A percentile compares a stretch with the other conserved stretches of the same genome.
Evolutionary conservation across 2,329 filamentous ascomycete species (phyloP).

Genomic region (Penicillium aurantiogriseum): DNA sequence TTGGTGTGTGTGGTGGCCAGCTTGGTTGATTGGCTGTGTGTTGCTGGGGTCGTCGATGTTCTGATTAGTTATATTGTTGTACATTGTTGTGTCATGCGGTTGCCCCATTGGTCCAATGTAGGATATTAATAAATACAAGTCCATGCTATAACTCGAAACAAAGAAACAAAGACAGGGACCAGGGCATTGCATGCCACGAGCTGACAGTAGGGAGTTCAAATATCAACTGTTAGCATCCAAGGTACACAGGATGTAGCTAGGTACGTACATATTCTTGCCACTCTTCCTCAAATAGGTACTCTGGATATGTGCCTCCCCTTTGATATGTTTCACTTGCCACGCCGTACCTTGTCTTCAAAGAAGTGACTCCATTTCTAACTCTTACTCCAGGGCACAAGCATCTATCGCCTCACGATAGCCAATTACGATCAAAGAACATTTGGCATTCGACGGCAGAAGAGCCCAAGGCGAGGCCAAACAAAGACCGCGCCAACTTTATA

Average conservation of each 20-base stretch:
- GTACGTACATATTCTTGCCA: background rate
- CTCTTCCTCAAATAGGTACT: background rate
- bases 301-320: background rate
- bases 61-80: slow-evolving; percentile 12
- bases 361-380: background rate
- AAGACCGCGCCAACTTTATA: background rate
- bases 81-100: background rate
- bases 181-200: background rate
- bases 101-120: background rate
- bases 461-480: background rate
- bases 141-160: background rate
- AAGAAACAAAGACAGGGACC: background rate
- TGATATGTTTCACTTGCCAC: background rate
- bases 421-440: background rate
- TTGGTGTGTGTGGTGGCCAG: slow-evolving; percentile 96
- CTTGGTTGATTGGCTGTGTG: slow-evolving; percentile 67
- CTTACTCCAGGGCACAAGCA: background rate
- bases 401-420: background rate
- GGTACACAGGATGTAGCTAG: background rate
- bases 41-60: slow-evolving; percentile 38
- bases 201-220: background rate
- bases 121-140: slow-evolving; percentile 2
- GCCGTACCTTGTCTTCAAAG: background rate
- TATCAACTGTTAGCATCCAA: background rate
- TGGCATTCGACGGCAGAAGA: background rate